phyloP scores from a whole-genome alignment of 148 eudicot genomes.

The Nepenthes mirabilis region DNA sequence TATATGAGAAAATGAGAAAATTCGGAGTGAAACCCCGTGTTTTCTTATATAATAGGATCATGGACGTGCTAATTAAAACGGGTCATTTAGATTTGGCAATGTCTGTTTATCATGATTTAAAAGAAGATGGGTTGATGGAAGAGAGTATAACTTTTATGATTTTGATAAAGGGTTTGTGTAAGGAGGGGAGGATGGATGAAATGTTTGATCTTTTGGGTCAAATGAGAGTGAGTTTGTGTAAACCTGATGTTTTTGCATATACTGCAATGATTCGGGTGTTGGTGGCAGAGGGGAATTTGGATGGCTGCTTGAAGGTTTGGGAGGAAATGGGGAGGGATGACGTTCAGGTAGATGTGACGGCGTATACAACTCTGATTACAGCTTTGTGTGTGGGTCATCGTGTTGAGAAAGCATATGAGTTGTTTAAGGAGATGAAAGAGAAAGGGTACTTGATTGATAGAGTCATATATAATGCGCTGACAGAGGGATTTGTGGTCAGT shows the following conservation, averaged over 20 bases:
- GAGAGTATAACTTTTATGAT: constrained; percentile 80
- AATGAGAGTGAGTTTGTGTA: constrained; percentile 61
- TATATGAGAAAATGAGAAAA: constrained; percentile 91
- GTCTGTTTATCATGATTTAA: constrained; percentile 81
- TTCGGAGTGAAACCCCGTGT: constrained; percentile 77
- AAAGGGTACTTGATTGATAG: constrained; percentile 68
- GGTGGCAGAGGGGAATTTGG: constrained; percentile 55
- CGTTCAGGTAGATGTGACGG: constrained; percentile 78
- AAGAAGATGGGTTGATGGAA: constrained; percentile 54
- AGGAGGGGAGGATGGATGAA: constrained; percentile 46
- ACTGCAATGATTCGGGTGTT: constrained; percentile 71
- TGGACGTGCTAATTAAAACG: constrained; percentile 75
- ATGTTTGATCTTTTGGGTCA: constrained; percentile 43
- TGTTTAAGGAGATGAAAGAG: constrained; percentile 70
- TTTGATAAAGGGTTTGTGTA: constrained; percentile 77
- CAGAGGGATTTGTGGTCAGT: constrained; percentile 64
- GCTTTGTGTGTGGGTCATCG: constrained; percentile 59
- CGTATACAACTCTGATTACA: constrained; percentile 57
- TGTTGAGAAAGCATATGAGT: constrained; percentile 52
- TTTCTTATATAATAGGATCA: constrained; percentile 69
- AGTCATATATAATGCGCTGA: constrained; percentile 60
- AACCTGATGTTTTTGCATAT: constrained; percentile 92
- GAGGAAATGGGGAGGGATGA: constrained; percentile 65
- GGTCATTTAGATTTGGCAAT: constrained; percentile 64
- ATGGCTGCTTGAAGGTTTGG: constrained; percentile 84